These are phyloP conservation scores for Carallia brachiata DNA, from an alignment of 345 rosid genomes.

Conservation along the genomic window DNA sequence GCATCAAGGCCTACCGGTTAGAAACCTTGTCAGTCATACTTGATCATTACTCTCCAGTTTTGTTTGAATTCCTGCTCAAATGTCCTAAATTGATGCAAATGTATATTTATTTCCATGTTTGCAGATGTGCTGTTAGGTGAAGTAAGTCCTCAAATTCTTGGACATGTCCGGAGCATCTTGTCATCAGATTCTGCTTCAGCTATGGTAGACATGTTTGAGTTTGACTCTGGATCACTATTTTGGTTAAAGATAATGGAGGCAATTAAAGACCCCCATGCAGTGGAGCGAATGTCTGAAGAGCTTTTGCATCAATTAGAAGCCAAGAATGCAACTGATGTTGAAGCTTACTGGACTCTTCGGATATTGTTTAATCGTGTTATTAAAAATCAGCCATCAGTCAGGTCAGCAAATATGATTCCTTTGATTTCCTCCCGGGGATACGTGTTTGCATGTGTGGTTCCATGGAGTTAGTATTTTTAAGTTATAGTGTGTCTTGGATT, in stretches of 20 bases:
- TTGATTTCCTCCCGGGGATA: neutral
- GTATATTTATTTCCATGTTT: conserved; percentile 13
- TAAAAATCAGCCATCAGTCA: conserved; percentile 50
- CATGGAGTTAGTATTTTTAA: neutral
- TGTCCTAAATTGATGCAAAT: too few species aligned
- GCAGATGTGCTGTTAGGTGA: conserved; percentile 80
- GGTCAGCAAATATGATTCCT: conserved; percentile 41
- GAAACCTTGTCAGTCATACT: too few species aligned
- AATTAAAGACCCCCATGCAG: conserved; percentile 68
- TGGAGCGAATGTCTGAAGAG: conserved; percentile 77
- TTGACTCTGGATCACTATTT: conserved; percentile 45
- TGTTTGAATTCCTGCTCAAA: too few species aligned
- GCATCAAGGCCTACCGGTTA: neutral
- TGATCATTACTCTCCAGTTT: too few species aligned
- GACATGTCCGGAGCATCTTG: conserved; percentile 51
- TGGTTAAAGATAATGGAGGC: conserved; percentile 70
- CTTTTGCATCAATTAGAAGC: conserved; percentile 70
- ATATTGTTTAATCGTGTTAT: conserved; percentile 52
- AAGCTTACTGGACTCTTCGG: conserved; percentile 90
- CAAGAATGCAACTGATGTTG: conserved; percentile 56
- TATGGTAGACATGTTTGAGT: conserved; percentile 39
- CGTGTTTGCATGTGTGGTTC: too few species aligned
- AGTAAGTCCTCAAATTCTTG: conserved; percentile 55
- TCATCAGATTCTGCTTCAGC: conserved; percentile 38
- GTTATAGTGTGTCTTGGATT: neutral